These are phyloP conservation scores for Simplicillium sp. DNA, from an alignment of 2,329 filamentous ascomycete species.

Conservation along the genomic window DNA sequence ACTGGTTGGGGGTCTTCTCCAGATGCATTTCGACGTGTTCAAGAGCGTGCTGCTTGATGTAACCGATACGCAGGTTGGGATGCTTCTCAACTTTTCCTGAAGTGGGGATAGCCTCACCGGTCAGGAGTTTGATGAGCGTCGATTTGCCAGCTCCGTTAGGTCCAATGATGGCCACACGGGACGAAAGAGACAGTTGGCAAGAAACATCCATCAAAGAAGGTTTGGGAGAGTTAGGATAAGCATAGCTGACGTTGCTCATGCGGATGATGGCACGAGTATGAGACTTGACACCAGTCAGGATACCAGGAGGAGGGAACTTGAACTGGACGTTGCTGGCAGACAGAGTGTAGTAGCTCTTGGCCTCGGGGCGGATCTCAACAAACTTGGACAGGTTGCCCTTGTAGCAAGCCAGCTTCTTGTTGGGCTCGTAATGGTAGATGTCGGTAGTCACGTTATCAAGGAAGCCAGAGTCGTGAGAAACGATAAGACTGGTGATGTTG, in stretches of 20 bases:
- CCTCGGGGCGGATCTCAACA: conserved; percentile 83
- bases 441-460: conserved; percentile 96
- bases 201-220: conserved; percentile 81
- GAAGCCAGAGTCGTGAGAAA: conserved; percentile 97
- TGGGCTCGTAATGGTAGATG: conserved; percentile 94
- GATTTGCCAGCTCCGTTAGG: conserved; percentile 98
- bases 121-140: conserved; percentile 94
- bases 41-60: conserved; percentile 98
- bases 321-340: conserved; percentile 84
- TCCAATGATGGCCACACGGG: conserved; percentile 90
- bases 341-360: conserved; percentile 95
- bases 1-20: conserved; percentile 98
- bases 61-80: conserved; percentile 95
- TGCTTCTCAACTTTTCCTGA: conserved; percentile 91
- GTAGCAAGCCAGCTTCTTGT: conserved; percentile 88
- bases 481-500: conserved; percentile 94
- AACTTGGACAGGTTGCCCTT: conserved; percentile 76
- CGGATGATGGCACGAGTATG: conserved; percentile 88
- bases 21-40: conserved; percentile 99
- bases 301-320: conserved; percentile 95
- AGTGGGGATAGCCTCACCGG: conserved; percentile 80
- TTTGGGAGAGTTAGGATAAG: conserved; percentile 84
- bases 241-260: conserved; percentile 85
- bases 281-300: conserved; percentile 91
- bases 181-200: conserved; percentile 81